phyloP scores from a whole-genome alignment of 176 grass and related monocot species.

The Puccinellia tenuiflora region DNA sequence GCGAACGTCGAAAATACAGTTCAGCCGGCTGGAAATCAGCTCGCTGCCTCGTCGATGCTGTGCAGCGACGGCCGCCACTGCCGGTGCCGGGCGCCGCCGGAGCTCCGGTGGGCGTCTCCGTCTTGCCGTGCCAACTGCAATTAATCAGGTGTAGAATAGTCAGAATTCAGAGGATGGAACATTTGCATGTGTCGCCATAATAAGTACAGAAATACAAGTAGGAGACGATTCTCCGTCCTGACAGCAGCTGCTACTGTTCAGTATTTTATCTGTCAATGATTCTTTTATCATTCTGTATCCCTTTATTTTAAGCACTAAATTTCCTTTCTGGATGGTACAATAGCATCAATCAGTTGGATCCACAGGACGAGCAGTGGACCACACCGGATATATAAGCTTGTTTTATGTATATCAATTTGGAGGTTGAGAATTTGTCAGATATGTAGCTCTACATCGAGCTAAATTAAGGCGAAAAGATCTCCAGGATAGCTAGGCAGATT shows the following conservation, averaged over 20 bases:
- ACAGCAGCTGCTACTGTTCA: constrained; percentile 11
- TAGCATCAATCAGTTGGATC: constrained; percentile 12
- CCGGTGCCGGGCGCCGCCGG: constrained; percentile 32
- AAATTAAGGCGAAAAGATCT: neutral
- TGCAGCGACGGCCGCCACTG: constrained; percentile 85
- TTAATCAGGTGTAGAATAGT: constrained; percentile 34
- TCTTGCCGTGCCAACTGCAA: constrained; percentile 56
- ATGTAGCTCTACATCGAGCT: neutral
- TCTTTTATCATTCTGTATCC: neutral
- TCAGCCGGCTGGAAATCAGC: constrained; percentile 8
- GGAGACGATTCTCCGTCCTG: constrained; percentile 30
- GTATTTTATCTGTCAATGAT: neutral
- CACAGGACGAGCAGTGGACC: no score
- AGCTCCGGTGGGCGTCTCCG: constrained; percentile 34
- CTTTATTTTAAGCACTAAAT: constrained; percentile 2
- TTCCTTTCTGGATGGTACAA: constrained; percentile 7
- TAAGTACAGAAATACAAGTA: neutral
- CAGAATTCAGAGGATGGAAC: constrained; percentile 18
- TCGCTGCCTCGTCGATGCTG: constrained; percentile 64
- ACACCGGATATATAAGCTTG: neutral
- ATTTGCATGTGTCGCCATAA: constrained; percentile 31
- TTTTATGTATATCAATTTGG: neutral
- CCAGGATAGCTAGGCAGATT: neutral
- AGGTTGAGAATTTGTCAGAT: neutral
- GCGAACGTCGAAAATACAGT: constrained; percentile 42